Base-by-base conservation (phyloP, 768 basidiomycete genomes). In the Lentinula raphanica region DNA sequence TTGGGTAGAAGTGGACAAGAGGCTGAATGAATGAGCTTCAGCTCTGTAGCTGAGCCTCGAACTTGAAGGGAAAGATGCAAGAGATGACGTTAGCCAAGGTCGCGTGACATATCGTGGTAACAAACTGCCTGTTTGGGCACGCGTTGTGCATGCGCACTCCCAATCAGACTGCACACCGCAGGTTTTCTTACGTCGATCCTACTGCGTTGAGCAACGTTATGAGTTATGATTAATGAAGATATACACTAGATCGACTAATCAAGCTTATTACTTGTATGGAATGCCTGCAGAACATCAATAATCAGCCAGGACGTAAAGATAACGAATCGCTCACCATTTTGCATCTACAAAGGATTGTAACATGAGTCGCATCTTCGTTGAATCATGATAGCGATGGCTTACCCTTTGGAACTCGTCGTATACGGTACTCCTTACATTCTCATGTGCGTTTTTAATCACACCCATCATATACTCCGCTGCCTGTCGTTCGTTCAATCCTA, bases 381-480 rank as follows among this genome's bases (percentile, higher is more conserved):
- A 48, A 31, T 0, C 27, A 48, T 28, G 46, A 48, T 28, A 28
- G 5, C 28, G 17, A 48, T 12, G 25, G 29, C 46, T 23, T 19
- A 92, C 90, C 70, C 90, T 74, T 72, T 97, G 94, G 76, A 96
- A 99, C 67, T 94, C 92, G 66, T 98, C 97, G 66, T 99, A 98
- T 0, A 90, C 90, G 6, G 90, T 94, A 66, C 91, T 94, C 64
- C 96, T 79, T 57, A 93, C 81, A 68, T 98, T 98, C 75, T 98
- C 95, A 66, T 95, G 90, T 1, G 97, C 97, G 66, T 98, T 95
- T 60, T 84, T 84, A 49, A 98, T 86, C 38, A 92, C 78, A 15
- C 84, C 77, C 79, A 91, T 81, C 94, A 98, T 98, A 71, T 81
- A 95, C 44, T 96, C 92, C 0, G 95, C 96, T 9, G 96, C 97